These are phyloP conservation scores for Selenicereus undatus DNA, from an alignment of 148 eudicot genomes.

Conservation along the genomic window DNA sequence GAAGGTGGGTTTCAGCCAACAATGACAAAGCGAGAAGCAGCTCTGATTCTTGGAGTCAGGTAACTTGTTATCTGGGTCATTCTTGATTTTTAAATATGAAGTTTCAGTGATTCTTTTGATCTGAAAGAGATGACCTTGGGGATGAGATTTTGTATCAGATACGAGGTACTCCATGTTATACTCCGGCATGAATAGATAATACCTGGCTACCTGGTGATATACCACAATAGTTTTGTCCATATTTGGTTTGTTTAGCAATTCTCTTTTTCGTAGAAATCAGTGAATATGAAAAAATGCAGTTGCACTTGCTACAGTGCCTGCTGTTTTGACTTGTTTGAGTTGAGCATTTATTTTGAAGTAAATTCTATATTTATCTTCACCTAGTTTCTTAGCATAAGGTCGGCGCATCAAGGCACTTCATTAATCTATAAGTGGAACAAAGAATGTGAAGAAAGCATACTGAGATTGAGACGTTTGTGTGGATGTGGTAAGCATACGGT, in stretches of 20 bases:
- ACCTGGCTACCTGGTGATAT: background rate
- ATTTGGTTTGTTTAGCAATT: background rate
- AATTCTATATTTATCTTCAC: background rate
- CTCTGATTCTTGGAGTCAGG: constrained; percentile 94
- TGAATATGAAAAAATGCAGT: background rate
- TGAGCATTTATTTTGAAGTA: background rate
- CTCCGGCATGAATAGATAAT: background rate
- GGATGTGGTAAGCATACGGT: no score
- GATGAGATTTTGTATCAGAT: no score
- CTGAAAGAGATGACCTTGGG: background rate
- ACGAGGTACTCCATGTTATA: background rate
- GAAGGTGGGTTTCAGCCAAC: constrained; percentile 76
- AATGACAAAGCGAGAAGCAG: constrained; percentile 87
- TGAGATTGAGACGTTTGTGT: background rate
- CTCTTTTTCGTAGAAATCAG: background rate
- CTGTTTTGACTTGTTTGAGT: background rate
- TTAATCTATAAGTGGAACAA: background rate
- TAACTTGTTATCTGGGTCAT: constrained; percentile 7
- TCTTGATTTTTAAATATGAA: background rate
- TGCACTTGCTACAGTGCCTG: constrained; percentile 1
- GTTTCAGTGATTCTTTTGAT: background rate
- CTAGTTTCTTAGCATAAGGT: background rate
- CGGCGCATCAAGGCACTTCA: background rate
- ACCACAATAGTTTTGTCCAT: background rate
- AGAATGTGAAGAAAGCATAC: background rate